Conservation (phyloP, 441 rosid genomes). For the Populus hybrid region DNA sequence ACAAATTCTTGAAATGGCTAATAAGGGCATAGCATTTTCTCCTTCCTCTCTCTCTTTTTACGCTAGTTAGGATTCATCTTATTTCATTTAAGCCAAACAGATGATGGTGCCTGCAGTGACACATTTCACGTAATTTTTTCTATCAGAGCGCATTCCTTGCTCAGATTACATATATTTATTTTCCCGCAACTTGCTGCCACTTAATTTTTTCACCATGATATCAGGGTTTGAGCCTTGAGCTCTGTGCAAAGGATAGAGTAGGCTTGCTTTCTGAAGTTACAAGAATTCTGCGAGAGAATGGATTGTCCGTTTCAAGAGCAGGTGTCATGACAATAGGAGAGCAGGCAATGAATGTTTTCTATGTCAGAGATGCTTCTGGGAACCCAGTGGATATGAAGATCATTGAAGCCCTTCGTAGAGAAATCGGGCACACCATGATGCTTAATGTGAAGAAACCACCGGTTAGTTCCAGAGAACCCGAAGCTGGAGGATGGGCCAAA, state of each 20-base stretch:
- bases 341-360: constrained; percentile 71
- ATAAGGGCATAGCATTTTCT: too few species aligned
- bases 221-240: constrained; percentile 86
- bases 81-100: too few species aligned
- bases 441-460: constrained; percentile 68
- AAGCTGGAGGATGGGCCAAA: constrained; percentile 62
- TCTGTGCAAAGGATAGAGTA: constrained; percentile 81
- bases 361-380: constrained; percentile 75
- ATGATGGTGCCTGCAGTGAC: too few species aligned
- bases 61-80: too few species aligned
- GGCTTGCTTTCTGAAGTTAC: constrained; percentile 85
- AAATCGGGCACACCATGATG: constrained; percentile 79
- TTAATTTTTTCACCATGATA: not conserved
- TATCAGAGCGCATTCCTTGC: not conserved
- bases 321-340: constrained; percentile 78
- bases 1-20: too few species aligned
- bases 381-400: constrained; percentile 74
- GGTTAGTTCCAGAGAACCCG: constrained; percentile 35
- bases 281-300: constrained; percentile 74
- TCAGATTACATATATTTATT: not conserved
- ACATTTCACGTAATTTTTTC: not conserved
- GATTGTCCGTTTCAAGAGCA: constrained; percentile 70
- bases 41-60: too few species aligned
- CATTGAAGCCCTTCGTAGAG: constrained; percentile 64
- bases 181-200: not conserved